phyloP scores from a whole-genome alignment of 805 yeast species.

The Pichia nanzhaoensis region DNA sequence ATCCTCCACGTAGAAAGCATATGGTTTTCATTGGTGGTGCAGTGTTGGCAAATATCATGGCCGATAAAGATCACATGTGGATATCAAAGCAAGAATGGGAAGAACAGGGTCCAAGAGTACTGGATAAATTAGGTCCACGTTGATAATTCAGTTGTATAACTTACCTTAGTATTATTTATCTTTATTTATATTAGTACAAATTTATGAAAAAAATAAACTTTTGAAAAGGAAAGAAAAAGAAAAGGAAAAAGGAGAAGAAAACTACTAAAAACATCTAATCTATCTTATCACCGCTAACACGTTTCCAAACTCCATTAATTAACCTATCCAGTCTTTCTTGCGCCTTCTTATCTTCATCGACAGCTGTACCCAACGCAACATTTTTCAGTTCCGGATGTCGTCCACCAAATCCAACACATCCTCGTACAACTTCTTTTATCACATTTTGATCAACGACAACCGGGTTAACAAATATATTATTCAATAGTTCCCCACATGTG shows the following conservation, averaged over 20 bases:
- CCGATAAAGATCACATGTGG: conserved; percentile 99
- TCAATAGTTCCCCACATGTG: conserved; percentile 55
- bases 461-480: conserved; percentile 65
- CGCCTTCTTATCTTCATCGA: background rate
- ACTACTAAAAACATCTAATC: background rate
- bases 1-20: conserved; percentile 97
- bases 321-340: conserved; percentile 20
- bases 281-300: conserved; percentile 16
- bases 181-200: too few relatives aligned
- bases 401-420: conserved; percentile 71
- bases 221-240: too few relatives aligned
- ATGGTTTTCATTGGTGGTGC: conserved; percentile 99
- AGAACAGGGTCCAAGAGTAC: conserved; percentile 84
- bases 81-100: conserved; percentile 94
- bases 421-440: conserved; percentile 62
- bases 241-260: too few relatives aligned
- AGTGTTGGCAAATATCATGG: conserved; percentile 95
- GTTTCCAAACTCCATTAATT: conserved; percentile 54
- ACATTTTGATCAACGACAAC: conserved; percentile 61
- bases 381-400: conserved; percentile 26
- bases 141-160: conserved; percentile 24
- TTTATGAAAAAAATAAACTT: too few relatives aligned
- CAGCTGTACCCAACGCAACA: conserved; percentile 3
- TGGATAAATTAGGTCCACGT: conserved; percentile 89
- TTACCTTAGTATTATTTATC: too few relatives aligned